Base-by-base conservation (phyloP, 78 protist species). In the Cyanophora paradoxa region DNA sequence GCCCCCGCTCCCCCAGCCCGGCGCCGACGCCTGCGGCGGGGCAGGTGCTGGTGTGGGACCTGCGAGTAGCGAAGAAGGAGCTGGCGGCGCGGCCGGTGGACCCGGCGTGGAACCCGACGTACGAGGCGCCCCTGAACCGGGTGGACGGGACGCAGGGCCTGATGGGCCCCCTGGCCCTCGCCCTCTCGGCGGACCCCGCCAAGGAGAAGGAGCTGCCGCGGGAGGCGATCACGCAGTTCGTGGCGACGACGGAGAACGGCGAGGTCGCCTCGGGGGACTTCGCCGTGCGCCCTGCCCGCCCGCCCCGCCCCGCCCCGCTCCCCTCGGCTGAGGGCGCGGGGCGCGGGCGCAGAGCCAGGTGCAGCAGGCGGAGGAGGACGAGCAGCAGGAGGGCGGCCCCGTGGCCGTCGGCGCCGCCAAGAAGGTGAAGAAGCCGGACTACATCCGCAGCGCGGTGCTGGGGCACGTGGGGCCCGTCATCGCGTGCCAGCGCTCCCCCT, bases 401-500 rank as follows among this genome's bases (percentile, higher is more conserved):
- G 10, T 0, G 19, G 44, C 2, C 41, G 0, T 1, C 14, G 7
- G 56, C 5, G 73, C 33, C 50, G 36, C 40, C 54, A 64, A 37
- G 20, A 7, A n/a, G 13, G 61, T 26, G 36, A n/a, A n/a, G n/a
- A n/a, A n/a, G n/a, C n/a, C n/a, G n/a, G n/a, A n/a, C n/a, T n/a
- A n/a, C n/a, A n/a, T n/a, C n/a, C 61, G 61, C 61, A 26, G 3
- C 26, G 70, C 40, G 70, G 0, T 64, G 19, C 52, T 24, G 33
- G 66, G 33, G 31, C 77, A 72, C 77, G 26, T 0, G 59, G 39
- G 62, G 17, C 69, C 77, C 30, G 31, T 48, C 42, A 30, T 24
- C 61, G 37, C 77, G 16, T 44, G 63, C n/a, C 31, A 42, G 58
- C 36, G 73, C 36, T 64, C 81, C 26, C 81, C 81, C 40, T 65